These are phyloP conservation scores for Rhynchospora pubera DNA, from an alignment of 176 grass and related monocot genomes.

Conservation along the genomic window DNA sequence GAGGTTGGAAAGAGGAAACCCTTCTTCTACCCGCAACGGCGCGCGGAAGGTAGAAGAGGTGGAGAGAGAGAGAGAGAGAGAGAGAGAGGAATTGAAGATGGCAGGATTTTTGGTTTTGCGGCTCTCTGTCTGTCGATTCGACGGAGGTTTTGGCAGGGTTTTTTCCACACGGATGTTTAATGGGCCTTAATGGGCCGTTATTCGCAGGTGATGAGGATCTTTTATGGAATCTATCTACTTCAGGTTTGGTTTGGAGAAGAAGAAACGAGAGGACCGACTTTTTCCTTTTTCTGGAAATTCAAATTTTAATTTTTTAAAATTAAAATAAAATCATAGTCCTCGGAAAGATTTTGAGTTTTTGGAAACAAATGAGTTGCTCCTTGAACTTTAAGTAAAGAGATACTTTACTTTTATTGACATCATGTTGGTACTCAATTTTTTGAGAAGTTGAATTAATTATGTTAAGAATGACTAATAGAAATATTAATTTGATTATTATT, in stretches of 20 bases:
- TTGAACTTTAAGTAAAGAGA: too few relatives aligned
- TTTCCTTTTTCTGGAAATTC: neutral
- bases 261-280: neutral
- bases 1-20: neutral
- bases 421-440: too few relatives aligned
- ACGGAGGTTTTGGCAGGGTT: constrained; percentile 36
- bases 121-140: neutral
- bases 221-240: neutral
- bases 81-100: neutral
- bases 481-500: too few relatives aligned
- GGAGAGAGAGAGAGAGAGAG: too few relatives aligned
- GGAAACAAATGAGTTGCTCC: too few relatives aligned
- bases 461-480: too few relatives aligned
- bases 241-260: neutral
- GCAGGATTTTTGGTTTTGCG: neutral
- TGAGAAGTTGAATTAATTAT: too few relatives aligned
- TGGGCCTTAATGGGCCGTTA: neutral
- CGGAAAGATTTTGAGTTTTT: too few relatives aligned
- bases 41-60: neutral
- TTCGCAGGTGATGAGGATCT: neutral
- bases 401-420: too few relatives aligned
- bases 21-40: neutral
- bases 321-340: neutral
- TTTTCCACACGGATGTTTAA: neutral
- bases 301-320: neutral